Conservation (phyloP, 768 basidiomycete genomes). For the Cystofilobasidium bisporidii region DNA sequence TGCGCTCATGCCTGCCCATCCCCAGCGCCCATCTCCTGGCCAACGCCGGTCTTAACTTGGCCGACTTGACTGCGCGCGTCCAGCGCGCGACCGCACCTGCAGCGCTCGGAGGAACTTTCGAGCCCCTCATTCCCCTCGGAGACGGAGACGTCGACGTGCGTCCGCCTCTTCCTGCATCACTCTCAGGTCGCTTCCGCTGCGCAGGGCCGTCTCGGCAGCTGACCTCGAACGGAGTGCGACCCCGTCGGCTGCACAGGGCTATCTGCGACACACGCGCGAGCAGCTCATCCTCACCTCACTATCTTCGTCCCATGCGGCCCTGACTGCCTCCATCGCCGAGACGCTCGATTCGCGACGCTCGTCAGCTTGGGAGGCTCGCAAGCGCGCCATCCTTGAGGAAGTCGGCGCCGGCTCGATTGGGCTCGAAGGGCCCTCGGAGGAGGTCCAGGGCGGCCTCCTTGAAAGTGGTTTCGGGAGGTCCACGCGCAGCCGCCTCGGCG, state of each 20-base stretch:
- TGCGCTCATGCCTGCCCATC: too few relatives aligned
- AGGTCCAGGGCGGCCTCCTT: constrained; percentile 39
- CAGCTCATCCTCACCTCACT: constrained; percentile 90
- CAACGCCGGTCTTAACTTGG: constrained; percentile 84
- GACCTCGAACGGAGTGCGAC: not conserved
- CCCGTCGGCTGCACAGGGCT: constrained; percentile 45
- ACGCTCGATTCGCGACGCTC: constrained; percentile 24
- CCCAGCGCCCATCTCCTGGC: constrained; percentile 64
- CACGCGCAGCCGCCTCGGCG: not conserved
- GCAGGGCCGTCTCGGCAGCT: too few relatives aligned
- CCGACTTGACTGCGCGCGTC: constrained; percentile 73
- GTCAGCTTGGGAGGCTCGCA: constrained; percentile 24
- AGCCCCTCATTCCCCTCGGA: constrained; percentile 80
- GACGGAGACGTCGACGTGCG: constrained; percentile 71
- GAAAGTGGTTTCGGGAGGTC: constrained; percentile 6
- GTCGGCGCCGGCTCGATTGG: constrained; percentile 26
- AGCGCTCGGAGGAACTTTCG: constrained; percentile 53
- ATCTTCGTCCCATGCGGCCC: constrained; percentile 49
- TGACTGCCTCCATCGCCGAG: constrained; percentile 15
- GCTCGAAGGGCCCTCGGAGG: constrained; percentile 51
- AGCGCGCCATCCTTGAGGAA: constrained; percentile 26
- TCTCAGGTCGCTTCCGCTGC: not conserved
- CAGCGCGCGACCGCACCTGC: constrained; percentile 64
- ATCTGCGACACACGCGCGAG: constrained; percentile 86
- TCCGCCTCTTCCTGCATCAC: too few relatives aligned